A percentile compares a stretch with the other conserved stretches of the same genome.
Evolutionary conservation across 768 basidiomycete genomes (phyloP).

Genomic region (Lentinula sp.): DNA sequence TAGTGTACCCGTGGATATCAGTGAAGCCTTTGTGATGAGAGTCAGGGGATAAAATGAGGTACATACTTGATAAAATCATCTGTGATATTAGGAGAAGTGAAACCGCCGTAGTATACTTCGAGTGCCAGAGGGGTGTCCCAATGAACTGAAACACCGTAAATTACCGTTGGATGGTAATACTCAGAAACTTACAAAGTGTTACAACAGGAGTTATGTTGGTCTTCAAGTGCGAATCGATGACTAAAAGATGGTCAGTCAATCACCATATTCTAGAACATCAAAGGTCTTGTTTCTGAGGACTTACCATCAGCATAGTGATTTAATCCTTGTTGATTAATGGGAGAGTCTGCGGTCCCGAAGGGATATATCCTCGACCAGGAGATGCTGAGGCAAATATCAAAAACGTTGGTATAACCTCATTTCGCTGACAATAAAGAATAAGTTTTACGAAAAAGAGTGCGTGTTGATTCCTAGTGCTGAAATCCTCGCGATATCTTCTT

Average conservation of each 20-base stretch:
- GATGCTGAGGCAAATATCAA: constrained; percentile 22
- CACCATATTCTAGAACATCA: neutral
- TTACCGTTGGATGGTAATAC: neutral
- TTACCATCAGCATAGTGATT: constrained; percentile 39
- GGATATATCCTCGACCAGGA: constrained; percentile 49
- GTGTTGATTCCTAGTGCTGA: constrained; percentile 46
- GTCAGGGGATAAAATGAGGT: neutral
- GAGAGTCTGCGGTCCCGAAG: constrained; percentile 42
- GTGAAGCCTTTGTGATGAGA: neutral
- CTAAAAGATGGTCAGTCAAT: constrained; percentile 12
- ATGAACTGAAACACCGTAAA: constrained; percentile 26
- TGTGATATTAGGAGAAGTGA: constrained; percentile 36
- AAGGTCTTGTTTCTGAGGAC: constrained; percentile 4
- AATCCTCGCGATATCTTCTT: constrained; percentile 42
- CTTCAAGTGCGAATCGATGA: constrained; percentile 40
- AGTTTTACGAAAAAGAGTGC: constrained; percentile 43
- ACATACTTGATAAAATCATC: constrained; percentile 42
- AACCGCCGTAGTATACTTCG: constrained; percentile 44
- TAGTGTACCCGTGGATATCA: neutral
- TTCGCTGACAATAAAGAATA: neutral
- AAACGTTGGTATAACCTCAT: neutral
- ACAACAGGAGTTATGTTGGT: constrained; percentile 39
- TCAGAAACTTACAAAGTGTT: constrained; percentile 36
- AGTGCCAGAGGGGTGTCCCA: constrained; percentile 45
- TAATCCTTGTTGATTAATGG: constrained; percentile 41